Conservation (phyloP, 805 yeast genomes). For the Jamesozyma jinghongensis region DNA sequence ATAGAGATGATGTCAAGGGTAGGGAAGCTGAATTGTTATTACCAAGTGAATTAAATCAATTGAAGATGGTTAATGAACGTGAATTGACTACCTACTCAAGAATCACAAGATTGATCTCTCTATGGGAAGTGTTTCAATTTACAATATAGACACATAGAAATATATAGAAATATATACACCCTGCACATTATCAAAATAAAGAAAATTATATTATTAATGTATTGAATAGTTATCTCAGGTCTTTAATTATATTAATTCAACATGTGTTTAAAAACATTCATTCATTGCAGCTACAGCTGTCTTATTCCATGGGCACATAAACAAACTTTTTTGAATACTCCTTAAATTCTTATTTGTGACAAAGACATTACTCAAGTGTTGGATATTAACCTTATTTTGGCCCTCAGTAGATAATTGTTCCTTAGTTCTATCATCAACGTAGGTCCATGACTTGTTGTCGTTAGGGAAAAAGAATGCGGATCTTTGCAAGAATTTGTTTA, state of each 20-base stretch:
- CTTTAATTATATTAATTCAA: too few relatives aligned
- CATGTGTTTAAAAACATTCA: constrained; percentile 20
- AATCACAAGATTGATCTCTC: constrained; percentile 44
- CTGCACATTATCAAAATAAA: too few relatives aligned
- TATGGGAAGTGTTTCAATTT: constrained; percentile 46
- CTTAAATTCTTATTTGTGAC: constrained; percentile 39
- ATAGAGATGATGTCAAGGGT: constrained; percentile 84
- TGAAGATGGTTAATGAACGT: constrained; percentile 48
- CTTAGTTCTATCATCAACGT: constrained; percentile 48
- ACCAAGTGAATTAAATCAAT: constrained; percentile 64
- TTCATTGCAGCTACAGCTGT: constrained; percentile 25
- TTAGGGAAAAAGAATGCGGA: constrained; percentile 68
- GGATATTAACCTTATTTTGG: constrained; percentile 42
- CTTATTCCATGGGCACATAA: constrained; percentile 48
- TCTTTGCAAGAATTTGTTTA: constrained; percentile 46
- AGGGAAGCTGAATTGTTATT: constrained; percentile 65
- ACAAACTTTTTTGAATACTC: constrained; percentile 57
- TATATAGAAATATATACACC: background rate
- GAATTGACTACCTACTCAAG: constrained; percentile 49
- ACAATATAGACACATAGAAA: background rate
- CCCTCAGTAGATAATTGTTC: constrained; percentile 47
- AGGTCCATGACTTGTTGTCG: constrained; percentile 59
- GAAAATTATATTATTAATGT: too few relatives aligned
- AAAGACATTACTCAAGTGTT: constrained; percentile 42
- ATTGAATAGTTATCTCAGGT: too few relatives aligned